A percentile compares a stretch with the other conserved stretches of the same genome.
Conservation (phyloP, 2,329 filamentous ascomycete genomes). For the Aquanectria penicillioides region DNA sequence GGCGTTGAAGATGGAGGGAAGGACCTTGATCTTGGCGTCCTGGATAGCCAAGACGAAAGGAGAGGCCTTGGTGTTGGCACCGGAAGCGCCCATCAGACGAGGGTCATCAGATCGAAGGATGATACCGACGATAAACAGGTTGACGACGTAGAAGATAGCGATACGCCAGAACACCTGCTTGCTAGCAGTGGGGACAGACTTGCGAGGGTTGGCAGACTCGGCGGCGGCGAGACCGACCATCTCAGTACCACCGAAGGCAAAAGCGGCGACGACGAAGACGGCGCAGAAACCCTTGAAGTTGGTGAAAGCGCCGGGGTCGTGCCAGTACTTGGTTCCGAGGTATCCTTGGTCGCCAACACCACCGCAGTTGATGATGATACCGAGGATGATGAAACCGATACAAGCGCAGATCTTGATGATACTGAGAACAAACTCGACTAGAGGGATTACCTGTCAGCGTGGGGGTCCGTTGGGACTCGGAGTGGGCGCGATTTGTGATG, state of each 20-base stretch:
- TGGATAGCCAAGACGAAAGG: constrained; percentile 94
- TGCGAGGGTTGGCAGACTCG: constrained; percentile 79
- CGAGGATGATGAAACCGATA: constrained; percentile 72
- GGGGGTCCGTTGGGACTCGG: too few species aligned
- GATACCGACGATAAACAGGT: constrained; percentile 82
- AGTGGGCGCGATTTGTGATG: background rate
- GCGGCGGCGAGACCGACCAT: constrained; percentile 81
- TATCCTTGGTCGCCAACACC: constrained; percentile 79
- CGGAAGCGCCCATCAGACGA: constrained; percentile 67
- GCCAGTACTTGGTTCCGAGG: constrained; percentile 83
- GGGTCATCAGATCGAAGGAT: constrained; percentile 78
- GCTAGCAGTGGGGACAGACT: constrained; percentile 84
- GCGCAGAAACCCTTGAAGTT: constrained; percentile 83
- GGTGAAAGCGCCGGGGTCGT: constrained; percentile 81
- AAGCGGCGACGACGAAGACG: constrained; percentile 80
- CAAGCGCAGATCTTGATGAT: constrained; percentile 85
- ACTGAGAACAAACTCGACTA: constrained; percentile 85
- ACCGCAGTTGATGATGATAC: constrained; percentile 85
- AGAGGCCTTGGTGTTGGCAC: constrained; percentile 77
- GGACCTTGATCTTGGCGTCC: constrained; percentile 80
- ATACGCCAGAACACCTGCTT: constrained; percentile 98
- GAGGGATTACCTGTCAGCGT: background rate
- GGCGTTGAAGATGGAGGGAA: constrained; percentile 91
- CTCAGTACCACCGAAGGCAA: constrained; percentile 80
- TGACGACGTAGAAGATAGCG: constrained; percentile 87